A percentile compares a stretch with the other conserved stretches of the same genome.
These are phyloP conservation scores for Tetrahymena malaccensis DNA, from an alignment of 73 alveolate genomes.

Conservation along the genomic window DNA sequence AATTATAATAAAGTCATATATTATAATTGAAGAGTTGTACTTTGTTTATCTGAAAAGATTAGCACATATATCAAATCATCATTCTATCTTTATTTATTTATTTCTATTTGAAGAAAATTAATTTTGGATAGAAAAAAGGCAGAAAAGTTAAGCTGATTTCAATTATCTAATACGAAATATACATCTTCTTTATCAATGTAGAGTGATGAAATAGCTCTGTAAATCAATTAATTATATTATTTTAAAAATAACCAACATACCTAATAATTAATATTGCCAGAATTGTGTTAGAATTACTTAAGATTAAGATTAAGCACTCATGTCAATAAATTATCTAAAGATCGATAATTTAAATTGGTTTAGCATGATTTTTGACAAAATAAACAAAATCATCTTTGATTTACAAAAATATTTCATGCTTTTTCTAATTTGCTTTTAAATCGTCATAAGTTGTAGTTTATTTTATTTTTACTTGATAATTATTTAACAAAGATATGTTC, in stretches of 20 bases:
- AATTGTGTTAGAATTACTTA: not conserved
- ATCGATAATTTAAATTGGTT: no score
- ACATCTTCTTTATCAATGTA: not conserved
- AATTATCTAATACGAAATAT: not conserved
- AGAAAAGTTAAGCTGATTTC: not conserved
- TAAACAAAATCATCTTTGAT: no score
- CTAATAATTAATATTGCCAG: not conserved
- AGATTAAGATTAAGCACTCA: not conserved
- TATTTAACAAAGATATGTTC: no score
- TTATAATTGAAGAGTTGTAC: not conserved
- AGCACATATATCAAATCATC: not conserved
- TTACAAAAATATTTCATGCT: no score
- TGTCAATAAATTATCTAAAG: no score
- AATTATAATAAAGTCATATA: no score
- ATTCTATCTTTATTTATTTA: no score
- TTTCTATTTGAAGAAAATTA: not conserved
- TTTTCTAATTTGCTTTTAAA: no score
- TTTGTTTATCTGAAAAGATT: no score
- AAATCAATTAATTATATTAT: not conserved
- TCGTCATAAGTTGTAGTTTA: no score
- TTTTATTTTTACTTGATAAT: no score
- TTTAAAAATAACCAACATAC: not conserved
- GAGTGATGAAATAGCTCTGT: not conserved
- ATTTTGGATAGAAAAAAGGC: not conserved
- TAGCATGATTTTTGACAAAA: no score